Base-by-base conservation (phyloP, 768 basidiomycete genomes). In the Megacollybia marginata region DNA sequence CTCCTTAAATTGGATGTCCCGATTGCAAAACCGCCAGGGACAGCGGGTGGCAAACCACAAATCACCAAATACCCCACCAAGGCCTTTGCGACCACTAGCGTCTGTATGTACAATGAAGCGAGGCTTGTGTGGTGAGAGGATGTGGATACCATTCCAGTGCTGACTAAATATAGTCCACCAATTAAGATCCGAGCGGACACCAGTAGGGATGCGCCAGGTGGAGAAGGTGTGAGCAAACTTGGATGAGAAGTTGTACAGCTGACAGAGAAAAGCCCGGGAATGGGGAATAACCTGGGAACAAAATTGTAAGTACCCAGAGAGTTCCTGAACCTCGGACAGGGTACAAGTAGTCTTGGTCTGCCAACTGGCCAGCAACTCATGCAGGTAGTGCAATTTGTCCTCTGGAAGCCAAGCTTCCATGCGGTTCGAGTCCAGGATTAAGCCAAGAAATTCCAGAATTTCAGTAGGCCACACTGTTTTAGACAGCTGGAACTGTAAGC, bases 391-490 rank as follows among this genome's bases (percentile, higher is more conserved):
- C 2, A 69, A 60, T 44, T 69, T 71, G 4, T 66, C 63, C 0
- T 38, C n/a, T 0, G 64, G 66, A 0, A 71, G 57, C 5, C 64
- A 48, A 8, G 65, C 68, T 46, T 69, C 63, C 66, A 71, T 68
- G 1, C 44, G 35, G 35, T 42, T 7, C 7, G 48, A 54, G 49
- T 52, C 56, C 40, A 62, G 55, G 18, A 62, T 59, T 2, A 67
- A 46, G 13, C 63, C 64, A 8, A 67, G 52, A 20, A 64, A 67
- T 11, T 62, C 59, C 2, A 65, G 18, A 1, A 23, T 19, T 0
- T 52, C 55, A 10, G 51, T 33, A 5, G 62, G 65, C 47, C 64
- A 53, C 0, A 59, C 55, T 2, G 57, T 64, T 49, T 71, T 69
- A 0, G 51, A 44, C 6, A n/a, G 44, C 43, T 64, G 58, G 48